phyloP scores from a whole-genome alignment of 306 rosid species.

The Begonia loranthoides region DNA sequence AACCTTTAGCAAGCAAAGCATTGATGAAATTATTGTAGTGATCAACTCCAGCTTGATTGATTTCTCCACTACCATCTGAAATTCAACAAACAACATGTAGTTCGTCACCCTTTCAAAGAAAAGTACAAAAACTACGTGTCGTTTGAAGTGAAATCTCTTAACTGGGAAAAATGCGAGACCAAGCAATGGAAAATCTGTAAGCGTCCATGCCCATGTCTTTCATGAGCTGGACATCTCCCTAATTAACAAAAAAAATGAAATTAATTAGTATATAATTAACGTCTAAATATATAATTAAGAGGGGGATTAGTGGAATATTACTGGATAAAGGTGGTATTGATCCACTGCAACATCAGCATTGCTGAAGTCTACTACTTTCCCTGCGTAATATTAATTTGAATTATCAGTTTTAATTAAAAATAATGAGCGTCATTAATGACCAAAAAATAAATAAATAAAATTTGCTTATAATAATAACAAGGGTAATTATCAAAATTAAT shows the following conservation, averaged over 20 bases:
- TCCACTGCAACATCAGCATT: constrained; percentile 86
- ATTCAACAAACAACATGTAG: no score
- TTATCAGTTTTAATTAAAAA: neutral
- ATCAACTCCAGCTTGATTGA: constrained; percentile 70
- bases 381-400: constrained; percentile 14
- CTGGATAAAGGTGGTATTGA: constrained; percentile 61
- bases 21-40: constrained; percentile 77
- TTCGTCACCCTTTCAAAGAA: neutral
- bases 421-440: no score
- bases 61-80: constrained; percentile 62
- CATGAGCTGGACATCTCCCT: constrained; percentile 81
- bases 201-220: constrained; percentile 88
- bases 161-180: constrained; percentile 87
- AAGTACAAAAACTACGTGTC: neutral
- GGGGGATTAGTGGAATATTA: constrained; percentile 10
- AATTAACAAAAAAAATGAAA: neutral
- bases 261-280: neutral
- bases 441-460: no score
- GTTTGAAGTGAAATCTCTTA: constrained; percentile 18
- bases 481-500: no score
- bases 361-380: constrained; percentile 50
- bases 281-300: neutral
- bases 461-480: no score
- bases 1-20: constrained; percentile 71
- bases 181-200: constrained; percentile 81